Evolutionary conservation across 441 rosid species (phyloP).

Genomic region (Rhodomyrtus psidioides): DNA sequence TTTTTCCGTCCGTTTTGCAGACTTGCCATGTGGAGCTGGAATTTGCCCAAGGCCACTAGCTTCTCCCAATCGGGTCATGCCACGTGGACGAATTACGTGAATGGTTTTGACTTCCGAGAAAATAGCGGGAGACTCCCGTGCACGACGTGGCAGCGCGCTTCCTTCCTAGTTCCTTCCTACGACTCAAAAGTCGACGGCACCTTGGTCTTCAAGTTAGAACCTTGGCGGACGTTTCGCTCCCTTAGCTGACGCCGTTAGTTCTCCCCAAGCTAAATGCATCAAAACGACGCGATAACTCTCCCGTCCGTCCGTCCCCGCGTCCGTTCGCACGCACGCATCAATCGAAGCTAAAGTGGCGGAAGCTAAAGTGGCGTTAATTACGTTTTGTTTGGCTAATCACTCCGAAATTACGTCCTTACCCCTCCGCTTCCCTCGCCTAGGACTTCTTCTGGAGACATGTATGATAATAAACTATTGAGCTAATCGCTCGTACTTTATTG

Average conservation of each 20-base stretch:
- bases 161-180: neutral
- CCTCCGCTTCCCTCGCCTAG: neutral
- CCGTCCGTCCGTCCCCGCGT: neutral
- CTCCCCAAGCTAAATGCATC: neutral
- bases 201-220: neutral
- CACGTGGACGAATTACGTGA: neutral
- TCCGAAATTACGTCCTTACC: neutral
- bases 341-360: too few species aligned
- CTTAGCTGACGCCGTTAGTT: neutral
- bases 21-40: too few species aligned
- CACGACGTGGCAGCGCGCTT: neutral
- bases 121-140: neutral
- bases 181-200: neutral
- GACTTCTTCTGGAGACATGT: neutral
- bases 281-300: neutral
- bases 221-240: neutral
- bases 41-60: neutral
- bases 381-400: neutral
- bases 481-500: neutral
- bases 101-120: neutral
- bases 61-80: neutral
- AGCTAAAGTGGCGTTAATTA: neutral
- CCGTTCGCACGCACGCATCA: neutral
- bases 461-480: neutral
- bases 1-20: too few species aligned